These are phyloP conservation scores for Penicillium sp. DNA, from an alignment of 2,329 filamentous ascomycete genomes.

Conservation along the genomic window DNA sequence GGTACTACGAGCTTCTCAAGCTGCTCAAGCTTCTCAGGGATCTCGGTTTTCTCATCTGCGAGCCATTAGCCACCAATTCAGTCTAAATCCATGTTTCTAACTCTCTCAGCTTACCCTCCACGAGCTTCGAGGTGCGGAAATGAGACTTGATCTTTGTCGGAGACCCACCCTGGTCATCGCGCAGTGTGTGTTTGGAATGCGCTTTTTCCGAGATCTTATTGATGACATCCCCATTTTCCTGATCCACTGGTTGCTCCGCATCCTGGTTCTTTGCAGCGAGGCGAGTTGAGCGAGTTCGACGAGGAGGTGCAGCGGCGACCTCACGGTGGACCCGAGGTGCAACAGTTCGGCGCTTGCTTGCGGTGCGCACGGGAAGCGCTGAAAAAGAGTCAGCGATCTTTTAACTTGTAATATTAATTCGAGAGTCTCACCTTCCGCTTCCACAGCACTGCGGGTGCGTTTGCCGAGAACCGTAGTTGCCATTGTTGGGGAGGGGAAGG, in stretches of 20 bases:
- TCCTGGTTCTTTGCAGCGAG: constrained; percentile 29
- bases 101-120: constrained; percentile 31
- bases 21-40: neutral
- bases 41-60: neutral
- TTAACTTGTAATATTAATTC: constrained; percentile 5
- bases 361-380: constrained; percentile 37
- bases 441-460: constrained; percentile 40
- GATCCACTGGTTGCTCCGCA: constrained; percentile 20
- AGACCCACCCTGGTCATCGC: constrained; percentile 45
- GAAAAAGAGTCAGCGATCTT: constrained; percentile 17
- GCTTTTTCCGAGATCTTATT: constrained; percentile 34
- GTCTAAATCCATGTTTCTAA: neutral
- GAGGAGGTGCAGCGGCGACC: constrained; percentile 23
- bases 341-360: constrained; percentile 51
- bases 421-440: constrained; percentile 41
- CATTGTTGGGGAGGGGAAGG: constrained; percentile 35
- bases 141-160: constrained; percentile 50
- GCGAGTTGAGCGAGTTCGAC: constrained; percentile 35
- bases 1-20: constrained; percentile 4
- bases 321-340: constrained; percentile 43
- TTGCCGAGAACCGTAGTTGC: constrained; percentile 46
- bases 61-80: neutral
- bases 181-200: constrained; percentile 51
- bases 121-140: constrained; percentile 41
- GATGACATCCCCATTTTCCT: constrained; percentile 28